Evolutionary conservation across 306 rosid genomes (phyloP).

Genomic region (Ormosia semicastrata): DNA sequence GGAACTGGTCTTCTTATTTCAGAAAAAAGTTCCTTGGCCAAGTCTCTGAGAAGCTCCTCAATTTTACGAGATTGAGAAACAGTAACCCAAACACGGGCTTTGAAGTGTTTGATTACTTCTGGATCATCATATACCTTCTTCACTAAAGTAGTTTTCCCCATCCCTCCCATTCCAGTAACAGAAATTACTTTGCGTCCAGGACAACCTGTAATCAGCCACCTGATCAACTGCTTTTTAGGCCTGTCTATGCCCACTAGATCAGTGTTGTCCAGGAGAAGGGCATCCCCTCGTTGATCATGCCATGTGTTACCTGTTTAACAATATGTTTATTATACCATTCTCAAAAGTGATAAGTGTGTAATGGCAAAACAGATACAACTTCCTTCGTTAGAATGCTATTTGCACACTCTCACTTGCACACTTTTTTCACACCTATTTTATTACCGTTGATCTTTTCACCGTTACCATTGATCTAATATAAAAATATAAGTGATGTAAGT

Average conservation of each 20-base stretch:
- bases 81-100: slow-evolving; percentile 53
- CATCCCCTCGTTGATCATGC: slow-evolving; percentile 48
- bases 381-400: background rate
- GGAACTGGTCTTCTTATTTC: slow-evolving; percentile 40
- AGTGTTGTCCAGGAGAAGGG: slow-evolving; percentile 55
- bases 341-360: background rate
- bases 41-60: slow-evolving; percentile 47
- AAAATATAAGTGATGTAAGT: background rate
- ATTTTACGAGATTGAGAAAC: slow-evolving; percentile 43
- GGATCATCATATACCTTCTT: slow-evolving; percentile 56
- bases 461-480: too few species aligned
- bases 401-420: background rate
- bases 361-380: slow-evolving; percentile 6
- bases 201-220: slow-evolving; percentile 27
- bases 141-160: slow-evolving; percentile 63
- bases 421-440: background rate
- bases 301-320: slow-evolving; percentile 38
- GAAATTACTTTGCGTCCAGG: slow-evolving; percentile 33
- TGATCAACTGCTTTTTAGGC: slow-evolving; percentile 35
- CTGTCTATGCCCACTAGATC: slow-evolving; percentile 55
- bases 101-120: slow-evolving; percentile 46
- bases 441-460: background rate
- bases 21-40: slow-evolving; percentile 33
- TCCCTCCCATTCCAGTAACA: slow-evolving; percentile 64
- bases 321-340: slow-evolving; percentile 9